A percentile compares a stretch with the other conserved stretches of the same genome.
These are phyloP conservation scores for Suillus paluster DNA, from an alignment of 768 basidiomycete species.

Conservation along the genomic window DNA sequence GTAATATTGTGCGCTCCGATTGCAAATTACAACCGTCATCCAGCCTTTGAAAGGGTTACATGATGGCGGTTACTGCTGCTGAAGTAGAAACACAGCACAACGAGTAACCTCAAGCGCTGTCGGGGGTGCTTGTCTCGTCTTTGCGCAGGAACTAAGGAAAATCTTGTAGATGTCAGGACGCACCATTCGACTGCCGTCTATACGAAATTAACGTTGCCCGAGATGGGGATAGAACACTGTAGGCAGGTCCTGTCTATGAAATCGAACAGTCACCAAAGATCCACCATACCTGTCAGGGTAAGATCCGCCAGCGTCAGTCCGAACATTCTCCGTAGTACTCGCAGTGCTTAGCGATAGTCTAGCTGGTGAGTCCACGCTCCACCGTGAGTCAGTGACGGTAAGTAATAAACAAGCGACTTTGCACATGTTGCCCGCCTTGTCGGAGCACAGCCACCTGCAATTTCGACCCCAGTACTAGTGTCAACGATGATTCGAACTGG, in stretches of 20 bases:
- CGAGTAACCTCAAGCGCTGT: slow-evolving; percentile 10
- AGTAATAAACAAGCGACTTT: too few relatives aligned
- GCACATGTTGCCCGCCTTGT: too few relatives aligned
- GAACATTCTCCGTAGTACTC: background rate
- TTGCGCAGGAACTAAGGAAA: background rate
- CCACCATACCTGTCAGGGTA: background rate
- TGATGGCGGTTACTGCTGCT: slow-evolving; percentile 14
- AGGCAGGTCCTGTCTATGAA: too few relatives aligned
- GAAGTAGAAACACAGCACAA: slow-evolving; percentile 14
- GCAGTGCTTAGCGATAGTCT: too few relatives aligned
- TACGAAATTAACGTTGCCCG: background rate
- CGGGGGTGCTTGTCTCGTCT: slow-evolving; percentile 16
- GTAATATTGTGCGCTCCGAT: slow-evolving; percentile 5
- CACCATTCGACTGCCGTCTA: background rate
- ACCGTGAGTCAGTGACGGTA: too few relatives aligned
- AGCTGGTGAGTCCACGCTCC: too few relatives aligned
- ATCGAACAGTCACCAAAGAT: too few relatives aligned
- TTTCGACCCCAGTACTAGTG: too few relatives aligned
- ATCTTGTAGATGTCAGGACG: background rate
- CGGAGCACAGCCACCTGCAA: too few relatives aligned
- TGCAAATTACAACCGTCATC: slow-evolving; percentile 20
- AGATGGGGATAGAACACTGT: background rate
- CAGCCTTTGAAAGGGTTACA: slow-evolving; percentile 5
- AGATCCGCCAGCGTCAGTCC: background rate
- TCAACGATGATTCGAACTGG: too few relatives aligned